Percentiles rank a stretch among this genome's conserved stretches.
These are phyloP conservation scores for Colletotrichum tanaceti DNA, from an alignment of 2,329 filamentous ascomycete genomes.

Conservation along the genomic window DNA sequence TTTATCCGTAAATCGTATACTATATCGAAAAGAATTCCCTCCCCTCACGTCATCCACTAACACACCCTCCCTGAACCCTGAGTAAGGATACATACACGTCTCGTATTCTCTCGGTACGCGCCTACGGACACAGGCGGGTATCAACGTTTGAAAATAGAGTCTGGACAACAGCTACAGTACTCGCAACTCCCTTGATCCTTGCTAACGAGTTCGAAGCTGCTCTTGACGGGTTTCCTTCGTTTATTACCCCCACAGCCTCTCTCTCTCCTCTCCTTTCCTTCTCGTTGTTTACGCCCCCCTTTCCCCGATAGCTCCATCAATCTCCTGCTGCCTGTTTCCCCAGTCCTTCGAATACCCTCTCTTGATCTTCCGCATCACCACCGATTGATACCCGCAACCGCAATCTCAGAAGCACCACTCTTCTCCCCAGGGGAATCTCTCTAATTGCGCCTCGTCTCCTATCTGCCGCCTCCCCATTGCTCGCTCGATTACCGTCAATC, in stretches of 20 bases:
- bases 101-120: slow-evolving; percentile 30
- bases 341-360: background rate
- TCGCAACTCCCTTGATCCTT: background rate
- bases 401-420: slow-evolving; percentile 25
- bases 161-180: background rate
- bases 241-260: background rate
- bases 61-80: background rate
- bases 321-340: background rate
- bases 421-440: slow-evolving; percentile 4
- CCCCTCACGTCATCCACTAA: background rate
- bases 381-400: slow-evolving; percentile 24
- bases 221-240: background rate
- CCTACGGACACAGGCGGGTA: too few species aligned
- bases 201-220: background rate
- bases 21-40: slow-evolving; percentile 8
- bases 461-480: background rate
- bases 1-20: too few species aligned
- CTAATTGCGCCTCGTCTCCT: slow-evolving; percentile 15
- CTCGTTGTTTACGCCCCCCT: too few species aligned
- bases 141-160: background rate
- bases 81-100: slow-evolving; percentile 5
- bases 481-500: background rate
- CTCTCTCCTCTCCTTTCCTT: background rate
- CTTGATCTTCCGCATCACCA: slow-evolving; percentile 4
- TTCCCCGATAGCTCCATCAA: background rate